A percentile compares a stretch with the other conserved stretches of the same genome.
These are phyloP conservation scores for Aspergillus vadensis DNA, from an alignment of 2,329 filamentous ascomycete genomes.

Conservation along the genomic window DNA sequence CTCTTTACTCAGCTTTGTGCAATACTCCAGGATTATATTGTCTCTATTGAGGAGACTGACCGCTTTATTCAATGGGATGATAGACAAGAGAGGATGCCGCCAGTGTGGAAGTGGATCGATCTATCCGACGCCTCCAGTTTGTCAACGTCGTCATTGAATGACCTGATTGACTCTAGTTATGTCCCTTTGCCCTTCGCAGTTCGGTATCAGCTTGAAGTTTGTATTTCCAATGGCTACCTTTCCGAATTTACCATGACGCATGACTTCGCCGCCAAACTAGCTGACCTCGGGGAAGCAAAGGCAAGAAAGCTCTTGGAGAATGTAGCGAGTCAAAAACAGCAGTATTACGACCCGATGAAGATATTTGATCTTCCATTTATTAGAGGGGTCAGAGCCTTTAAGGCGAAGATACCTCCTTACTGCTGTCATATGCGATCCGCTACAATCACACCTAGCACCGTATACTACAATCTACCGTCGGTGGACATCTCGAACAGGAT, in stretches of 20 bases:
- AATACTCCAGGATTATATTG: conserved; percentile 72
- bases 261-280: conserved; percentile 68
- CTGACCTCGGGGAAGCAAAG: conserved; percentile 51
- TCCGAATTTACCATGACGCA: conserved; percentile 72
- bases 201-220: conserved; percentile 89
- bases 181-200: conserved; percentile 66
- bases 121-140: conserved; percentile 23
- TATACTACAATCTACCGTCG: conserved; percentile 74
- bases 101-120: conserved; percentile 47
- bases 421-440: conserved; percentile 76
- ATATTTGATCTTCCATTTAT: conserved; percentile 62
- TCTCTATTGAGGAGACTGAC: conserved; percentile 52
- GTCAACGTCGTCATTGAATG: conserved; percentile 35
- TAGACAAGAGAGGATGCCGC: conserved; percentile 20
- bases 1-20: conserved; percentile 50
- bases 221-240: conserved; percentile 76
- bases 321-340: conserved; percentile 64
- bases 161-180: conserved; percentile 36
- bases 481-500: conserved; percentile 89
- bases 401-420: conserved; percentile 64
- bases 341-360: conserved; percentile 68
- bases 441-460: conserved; percentile 78
- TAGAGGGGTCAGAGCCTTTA: conserved; percentile 46
- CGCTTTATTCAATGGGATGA: conserved; percentile 46
- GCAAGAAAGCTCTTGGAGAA: conserved; percentile 74